These are phyloP conservation scores for Saccharomycopsis sp. DNA, from an alignment of 805 yeast species.

Conservation along the genomic window DNA sequence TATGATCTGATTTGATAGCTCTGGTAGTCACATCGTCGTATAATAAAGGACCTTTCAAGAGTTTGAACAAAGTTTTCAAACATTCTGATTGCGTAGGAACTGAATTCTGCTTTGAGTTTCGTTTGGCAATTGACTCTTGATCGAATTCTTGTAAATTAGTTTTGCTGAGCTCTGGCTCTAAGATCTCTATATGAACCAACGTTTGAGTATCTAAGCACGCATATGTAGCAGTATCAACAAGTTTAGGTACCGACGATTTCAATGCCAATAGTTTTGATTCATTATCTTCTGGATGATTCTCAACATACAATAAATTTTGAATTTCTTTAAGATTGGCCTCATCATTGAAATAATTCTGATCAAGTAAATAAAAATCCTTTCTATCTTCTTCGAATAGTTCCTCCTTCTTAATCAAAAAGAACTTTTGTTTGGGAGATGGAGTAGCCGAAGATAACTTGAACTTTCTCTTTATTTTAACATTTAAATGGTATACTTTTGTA, in stretches of 20 bases:
- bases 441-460: not conserved
- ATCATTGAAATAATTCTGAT: not conserved
- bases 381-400: constrained; percentile 6
- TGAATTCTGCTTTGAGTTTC: constrained; percentile 26
- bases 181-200: constrained; percentile 47
- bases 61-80: constrained; percentile 51
- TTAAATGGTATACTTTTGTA: constrained; percentile 7
- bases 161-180: constrained; percentile 33
- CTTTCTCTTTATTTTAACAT: constrained; percentile 4
- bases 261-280: constrained; percentile 24
- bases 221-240: constrained; percentile 41
- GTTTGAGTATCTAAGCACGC: constrained; percentile 40
- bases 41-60: constrained; percentile 60
- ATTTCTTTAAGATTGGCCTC: not conserved
- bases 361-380: constrained; percentile 6
- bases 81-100: constrained; percentile 54
- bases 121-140: constrained; percentile 38
- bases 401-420: constrained; percentile 2
- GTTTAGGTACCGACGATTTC: constrained; percentile 30
- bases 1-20: constrained; percentile 47
- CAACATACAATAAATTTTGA: not conserved
- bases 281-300: not conserved
- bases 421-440: constrained; percentile 3
- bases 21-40: constrained; percentile 39
- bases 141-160: constrained; percentile 44